Percentiles rank a stretch among this genome's conserved stretches.
These are phyloP conservation scores for Cadophora sp. DNA, from an alignment of 2,329 filamentous ascomycete species.

Conservation along the genomic window DNA sequence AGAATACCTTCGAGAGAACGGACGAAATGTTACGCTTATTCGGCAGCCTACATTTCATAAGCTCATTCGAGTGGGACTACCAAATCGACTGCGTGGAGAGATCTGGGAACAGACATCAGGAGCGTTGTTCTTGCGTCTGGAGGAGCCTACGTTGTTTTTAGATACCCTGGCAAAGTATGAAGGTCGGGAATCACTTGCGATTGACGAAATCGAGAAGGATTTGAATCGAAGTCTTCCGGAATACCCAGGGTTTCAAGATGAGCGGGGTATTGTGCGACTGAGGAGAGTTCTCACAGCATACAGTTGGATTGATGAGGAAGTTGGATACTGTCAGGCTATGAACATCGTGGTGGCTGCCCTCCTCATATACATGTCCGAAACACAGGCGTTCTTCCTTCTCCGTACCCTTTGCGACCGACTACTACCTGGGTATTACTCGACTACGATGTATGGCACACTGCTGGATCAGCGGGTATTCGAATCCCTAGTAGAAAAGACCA, in stretches of 20 bases:
- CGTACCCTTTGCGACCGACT: constrained; percentile 91
- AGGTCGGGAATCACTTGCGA: constrained; percentile 89
- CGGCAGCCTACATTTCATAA: constrained; percentile 98
- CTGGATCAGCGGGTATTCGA: constrained; percentile 98
- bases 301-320: constrained; percentile 94
- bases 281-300: constrained; percentile 94
- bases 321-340: constrained; percentile 99
- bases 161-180: constrained; percentile 86
- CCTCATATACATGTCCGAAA: constrained; percentile 97
- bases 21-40: constrained; percentile 88
- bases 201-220: constrained; percentile 99
- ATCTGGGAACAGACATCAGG: constrained; percentile 96
- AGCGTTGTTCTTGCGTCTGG: constrained; percentile 85
- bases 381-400: constrained; percentile 93
- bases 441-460: constrained; percentile 98
- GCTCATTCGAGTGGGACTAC: constrained; percentile 91
- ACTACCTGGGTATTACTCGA: constrained; percentile 96
- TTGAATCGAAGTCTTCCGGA: constrained; percentile 95
- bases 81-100: constrained; percentile 90
- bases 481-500: constrained; percentile 96
- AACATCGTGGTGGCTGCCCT: constrained; percentile 99
- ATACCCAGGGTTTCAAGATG: constrained; percentile 95
- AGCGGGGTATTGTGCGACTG: constrained; percentile 90
- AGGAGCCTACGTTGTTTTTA: constrained; percentile 81
- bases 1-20: constrained; percentile 95